phyloP scores from a whole-genome alignment of 805 yeast species.

The Wickerhamiella parazyma region DNA sequence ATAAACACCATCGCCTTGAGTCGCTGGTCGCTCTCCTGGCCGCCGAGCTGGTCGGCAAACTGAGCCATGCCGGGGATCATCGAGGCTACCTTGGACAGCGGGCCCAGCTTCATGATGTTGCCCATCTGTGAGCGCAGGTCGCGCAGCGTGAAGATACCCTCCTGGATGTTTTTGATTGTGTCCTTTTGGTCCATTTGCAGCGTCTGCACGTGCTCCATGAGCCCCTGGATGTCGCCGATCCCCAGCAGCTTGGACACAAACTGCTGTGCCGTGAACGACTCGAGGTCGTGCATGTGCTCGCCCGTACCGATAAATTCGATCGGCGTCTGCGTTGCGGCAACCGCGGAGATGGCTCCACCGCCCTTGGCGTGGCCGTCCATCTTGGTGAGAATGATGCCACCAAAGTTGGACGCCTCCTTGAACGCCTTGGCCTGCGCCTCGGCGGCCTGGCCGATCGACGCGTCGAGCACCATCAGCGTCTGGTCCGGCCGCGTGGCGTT shows the following conservation, averaged over 20 bases:
- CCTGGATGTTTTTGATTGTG: slow-evolving; percentile 73
- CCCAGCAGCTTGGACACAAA: slow-evolving; percentile 88
- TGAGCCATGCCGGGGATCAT: slow-evolving; percentile 90
- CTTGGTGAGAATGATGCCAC: slow-evolving; percentile 87
- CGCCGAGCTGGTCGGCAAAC: slow-evolving; percentile 76
- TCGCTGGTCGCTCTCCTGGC: slow-evolving; percentile 75
- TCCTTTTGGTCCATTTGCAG: slow-evolving; percentile 80
- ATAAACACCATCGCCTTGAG: slow-evolving; percentile 81
- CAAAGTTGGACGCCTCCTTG: slow-evolving; percentile 84
- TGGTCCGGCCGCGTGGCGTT: slow-evolving; percentile 84
- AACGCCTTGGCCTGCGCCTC: slow-evolving; percentile 89
- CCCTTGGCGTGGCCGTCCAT: slow-evolving; percentile 99
- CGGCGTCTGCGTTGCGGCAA: slow-evolving; percentile 93
- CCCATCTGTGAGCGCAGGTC: slow-evolving; percentile 93
- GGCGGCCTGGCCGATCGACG: slow-evolving; percentile 97
- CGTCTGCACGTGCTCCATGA: slow-evolving; percentile 86
- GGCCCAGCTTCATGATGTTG: slow-evolving; percentile 94
- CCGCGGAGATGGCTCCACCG: slow-evolving; percentile 98
- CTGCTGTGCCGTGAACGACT: slow-evolving; percentile 76
- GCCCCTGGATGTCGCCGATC: slow-evolving; percentile 87
- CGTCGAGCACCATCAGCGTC: slow-evolving; percentile 95
- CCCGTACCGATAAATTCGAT: slow-evolving; percentile 96
- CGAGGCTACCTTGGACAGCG: slow-evolving; percentile 79
- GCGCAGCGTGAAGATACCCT: slow-evolving; percentile 83
- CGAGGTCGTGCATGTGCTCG: slow-evolving; percentile 88